Evolutionary conservation across 768 basidiomycete species (phyloP).

Genomic region (Rhizopogon vinicolor): DNA sequence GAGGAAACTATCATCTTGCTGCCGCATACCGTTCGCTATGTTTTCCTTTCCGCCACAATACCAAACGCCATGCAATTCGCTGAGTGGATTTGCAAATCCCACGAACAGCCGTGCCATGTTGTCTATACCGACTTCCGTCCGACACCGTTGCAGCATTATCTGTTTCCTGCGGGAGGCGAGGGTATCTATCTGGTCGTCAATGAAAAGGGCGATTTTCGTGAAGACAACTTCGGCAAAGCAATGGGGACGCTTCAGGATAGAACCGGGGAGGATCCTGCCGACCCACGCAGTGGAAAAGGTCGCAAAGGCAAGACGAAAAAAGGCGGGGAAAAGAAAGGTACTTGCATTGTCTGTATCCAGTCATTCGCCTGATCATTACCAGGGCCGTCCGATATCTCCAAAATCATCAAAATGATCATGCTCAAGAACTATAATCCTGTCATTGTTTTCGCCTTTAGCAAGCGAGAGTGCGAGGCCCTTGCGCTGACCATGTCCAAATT

Average conservation of each 20-base stretch:
- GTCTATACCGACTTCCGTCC: slow-evolving; percentile 99
- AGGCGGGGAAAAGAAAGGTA: slow-evolving; percentile 91
- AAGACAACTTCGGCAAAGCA: slow-evolving; percentile 96
- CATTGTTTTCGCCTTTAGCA: slow-evolving; percentile 97
- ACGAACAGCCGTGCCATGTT: slow-evolving; percentile 97
- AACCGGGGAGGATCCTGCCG: slow-evolving; percentile 89
- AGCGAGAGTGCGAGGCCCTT: slow-evolving; percentile 93
- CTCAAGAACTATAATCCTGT: slow-evolving; percentile 96
- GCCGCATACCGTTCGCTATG: slow-evolving; percentile 93
- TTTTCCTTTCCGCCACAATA: slow-evolving; percentile 98
- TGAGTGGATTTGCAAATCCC: slow-evolving; percentile 97
- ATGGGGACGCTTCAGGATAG: slow-evolving; percentile 90
- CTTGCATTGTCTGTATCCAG: not conserved
- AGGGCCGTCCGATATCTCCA: slow-evolving; percentile 93
- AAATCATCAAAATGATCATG: slow-evolving; percentile 99
- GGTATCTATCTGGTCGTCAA: slow-evolving; percentile 99
- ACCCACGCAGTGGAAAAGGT: slow-evolving; percentile 78
- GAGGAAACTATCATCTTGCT: slow-evolving; percentile 98
- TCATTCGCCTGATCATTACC: slow-evolving; percentile 2
- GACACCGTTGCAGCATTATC: slow-evolving; percentile 95
- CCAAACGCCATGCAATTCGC: slow-evolving; percentile 99
- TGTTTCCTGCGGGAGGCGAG: slow-evolving; percentile 95
- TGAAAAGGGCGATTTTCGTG: slow-evolving; percentile 94
- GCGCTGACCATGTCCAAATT: slow-evolving; percentile 92
- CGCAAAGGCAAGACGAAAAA: slow-evolving; percentile 91